phyloP scores from a whole-genome alignment of 225 moss, liverwort and hornwort genomes.

The Lunularia cruciata region DNA sequence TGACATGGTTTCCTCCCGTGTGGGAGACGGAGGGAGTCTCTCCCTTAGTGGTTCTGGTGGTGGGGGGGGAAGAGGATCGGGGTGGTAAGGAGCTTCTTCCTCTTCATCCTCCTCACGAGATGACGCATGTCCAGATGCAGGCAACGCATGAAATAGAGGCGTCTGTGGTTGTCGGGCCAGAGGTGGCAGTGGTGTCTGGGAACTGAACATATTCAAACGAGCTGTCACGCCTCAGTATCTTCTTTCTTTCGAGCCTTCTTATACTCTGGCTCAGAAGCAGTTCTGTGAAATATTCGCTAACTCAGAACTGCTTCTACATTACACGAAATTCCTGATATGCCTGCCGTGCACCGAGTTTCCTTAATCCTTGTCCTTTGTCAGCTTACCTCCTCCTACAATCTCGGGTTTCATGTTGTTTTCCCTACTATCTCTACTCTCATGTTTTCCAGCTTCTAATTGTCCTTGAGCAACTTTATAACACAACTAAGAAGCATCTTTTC shows the following conservation, averaged over 20 bases:
- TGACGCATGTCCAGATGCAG: slow-evolving; percentile 31
- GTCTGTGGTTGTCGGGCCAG: slow-evolving; percentile 41
- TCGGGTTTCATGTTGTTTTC: slow-evolving; percentile 36
- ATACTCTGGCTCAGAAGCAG: slow-evolving; percentile 10
- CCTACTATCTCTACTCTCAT: slow-evolving; percentile 14
- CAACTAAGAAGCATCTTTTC: slow-evolving; percentile 15
- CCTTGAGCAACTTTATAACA: slow-evolving; percentile 12
- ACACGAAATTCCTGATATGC: slow-evolving; percentile 6
- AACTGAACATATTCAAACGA: slow-evolving; percentile 38
- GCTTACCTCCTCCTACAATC: slow-evolving; percentile 28
- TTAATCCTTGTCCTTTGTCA: slow-evolving; percentile 29
- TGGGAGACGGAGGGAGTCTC: slow-evolving; percentile 31
- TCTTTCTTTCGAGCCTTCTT: slow-evolving; percentile 4
- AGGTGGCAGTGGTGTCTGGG: slow-evolving; percentile 43
- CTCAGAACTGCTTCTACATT: slow-evolving; percentile 32
- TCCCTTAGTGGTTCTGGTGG: slow-evolving; percentile 25
- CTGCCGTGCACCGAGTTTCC: background rate
- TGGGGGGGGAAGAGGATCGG: slow-evolving; percentile 38
- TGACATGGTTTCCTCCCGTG: slow-evolving; percentile 28
- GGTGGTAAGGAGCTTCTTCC: slow-evolving; percentile 40
- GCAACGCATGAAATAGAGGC: slow-evolving; percentile 38
- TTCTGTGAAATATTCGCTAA: slow-evolving; percentile 17
- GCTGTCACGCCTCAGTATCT: slow-evolving; percentile 23
- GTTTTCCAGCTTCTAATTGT: slow-evolving; percentile 12
- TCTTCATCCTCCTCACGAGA: slow-evolving; percentile 41